These are phyloP conservation scores for Arthrobotrys musiformis DNA, from an alignment of 2,329 filamentous ascomycete genomes.

Conservation along the genomic window DNA sequence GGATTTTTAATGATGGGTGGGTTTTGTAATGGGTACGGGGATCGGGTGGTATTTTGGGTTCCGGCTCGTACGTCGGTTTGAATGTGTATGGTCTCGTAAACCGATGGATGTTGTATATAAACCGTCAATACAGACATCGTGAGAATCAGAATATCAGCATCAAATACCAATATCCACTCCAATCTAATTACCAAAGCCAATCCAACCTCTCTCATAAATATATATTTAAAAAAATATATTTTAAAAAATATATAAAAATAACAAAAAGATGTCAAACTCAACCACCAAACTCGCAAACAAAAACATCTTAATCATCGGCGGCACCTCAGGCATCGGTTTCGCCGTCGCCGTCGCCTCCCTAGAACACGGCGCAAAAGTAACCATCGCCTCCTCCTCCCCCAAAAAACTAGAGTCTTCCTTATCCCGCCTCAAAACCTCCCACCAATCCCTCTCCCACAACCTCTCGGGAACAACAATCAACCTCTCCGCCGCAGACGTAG, in stretches of 20 bases:
- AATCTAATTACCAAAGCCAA: too few relatives aligned
- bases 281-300: constrained; percentile 63
- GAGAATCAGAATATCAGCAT: too few relatives aligned
- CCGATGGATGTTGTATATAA: too few relatives aligned
- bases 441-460: constrained; percentile 63
- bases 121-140: too few relatives aligned
- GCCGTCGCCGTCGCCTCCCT: constrained; percentile 70
- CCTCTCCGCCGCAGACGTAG: constrained; percentile 65
- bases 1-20: too few relatives aligned
- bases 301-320: constrained; percentile 72
- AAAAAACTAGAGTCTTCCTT: constrained; percentile 66
- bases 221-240: too few relatives aligned
- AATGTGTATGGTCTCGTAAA: too few relatives aligned
- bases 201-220: too few relatives aligned
- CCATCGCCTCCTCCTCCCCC: constrained; percentile 70
- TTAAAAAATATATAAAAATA: background rate
- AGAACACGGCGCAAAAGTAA: constrained; percentile 69
- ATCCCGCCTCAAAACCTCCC: constrained; percentile 63
- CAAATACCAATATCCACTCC: too few relatives aligned
- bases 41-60: background rate
- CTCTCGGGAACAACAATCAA: constrained; percentile 66
- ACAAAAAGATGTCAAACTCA: constrained; percentile 34
- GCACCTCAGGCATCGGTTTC: constrained; percentile 72
- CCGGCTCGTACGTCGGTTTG: background rate
- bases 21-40: background rate